Conservation (phyloP, 2,329 filamentous ascomycete genomes). For the Fusarium nisikadoi region DNA sequence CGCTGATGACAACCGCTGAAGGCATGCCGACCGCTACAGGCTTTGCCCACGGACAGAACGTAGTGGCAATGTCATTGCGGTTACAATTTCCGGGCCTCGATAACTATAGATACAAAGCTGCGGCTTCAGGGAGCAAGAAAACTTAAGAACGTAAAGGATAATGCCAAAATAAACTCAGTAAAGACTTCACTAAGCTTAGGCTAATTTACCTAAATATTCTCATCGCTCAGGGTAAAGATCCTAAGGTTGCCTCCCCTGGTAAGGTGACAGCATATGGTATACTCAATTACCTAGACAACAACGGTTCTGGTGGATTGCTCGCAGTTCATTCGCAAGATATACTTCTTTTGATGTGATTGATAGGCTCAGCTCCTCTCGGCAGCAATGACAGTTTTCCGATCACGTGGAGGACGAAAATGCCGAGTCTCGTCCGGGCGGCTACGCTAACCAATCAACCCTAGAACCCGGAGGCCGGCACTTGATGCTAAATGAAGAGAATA, state of each 20-base stretch:
- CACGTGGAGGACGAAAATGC: slow-evolving; percentile 5
- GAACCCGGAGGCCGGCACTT: background rate
- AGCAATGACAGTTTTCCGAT: slow-evolving; percentile 13
- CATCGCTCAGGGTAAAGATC: no score
- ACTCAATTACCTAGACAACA: no score
- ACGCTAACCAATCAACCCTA: slow-evolving; percentile 4
- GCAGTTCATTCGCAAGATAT: background rate
- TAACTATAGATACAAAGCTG: accelerated
- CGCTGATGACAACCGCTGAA: background rate
- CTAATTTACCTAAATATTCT: no score
- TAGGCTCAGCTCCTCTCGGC: background rate
- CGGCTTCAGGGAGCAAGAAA: accelerated
- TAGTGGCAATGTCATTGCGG: accelerated
- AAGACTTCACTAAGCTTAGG: no score
- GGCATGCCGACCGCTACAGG: accelerated
- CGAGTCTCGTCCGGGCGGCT: background rate
- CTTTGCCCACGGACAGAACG: accelerated
- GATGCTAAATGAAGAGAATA: accelerated
- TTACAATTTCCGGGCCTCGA: accelerated
- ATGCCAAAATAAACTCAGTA: no score
- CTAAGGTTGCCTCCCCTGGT: no score
- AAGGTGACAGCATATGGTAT: no score
- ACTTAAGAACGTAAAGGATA: accelerated
- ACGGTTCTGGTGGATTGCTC: no score
- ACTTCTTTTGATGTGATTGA: background rate